Conservation (phyloP, 306 rosid species). For the Gleditsia sinensis region DNA sequence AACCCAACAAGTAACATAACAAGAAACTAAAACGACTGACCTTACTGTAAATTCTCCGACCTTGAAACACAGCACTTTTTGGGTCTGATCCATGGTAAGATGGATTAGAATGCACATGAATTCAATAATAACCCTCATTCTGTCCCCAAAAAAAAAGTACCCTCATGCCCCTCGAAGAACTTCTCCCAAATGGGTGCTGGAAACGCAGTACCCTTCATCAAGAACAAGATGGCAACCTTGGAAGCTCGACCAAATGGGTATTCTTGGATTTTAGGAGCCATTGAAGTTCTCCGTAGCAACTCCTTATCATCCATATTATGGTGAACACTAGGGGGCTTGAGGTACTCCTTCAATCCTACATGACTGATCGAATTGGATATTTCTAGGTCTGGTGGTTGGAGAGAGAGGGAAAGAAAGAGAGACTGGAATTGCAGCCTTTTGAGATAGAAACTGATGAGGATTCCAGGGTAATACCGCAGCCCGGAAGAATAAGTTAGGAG, state of each 20-base stretch:
- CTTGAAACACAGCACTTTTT: slow-evolving; percentile 58
- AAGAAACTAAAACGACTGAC: no score
- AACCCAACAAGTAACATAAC: no score
- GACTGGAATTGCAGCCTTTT: slow-evolving; percentile 54
- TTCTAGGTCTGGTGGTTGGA: slow-evolving; percentile 32
- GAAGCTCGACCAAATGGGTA: slow-evolving; percentile 68
- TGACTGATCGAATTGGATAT: slow-evolving; percentile 23
- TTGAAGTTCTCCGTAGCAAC: slow-evolving; percentile 84
- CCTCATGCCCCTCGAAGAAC: slow-evolving; percentile 77
- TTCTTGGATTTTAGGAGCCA: slow-evolving; percentile 46
- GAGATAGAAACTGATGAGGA: slow-evolving; percentile 48
- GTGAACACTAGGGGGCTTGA: slow-evolving; percentile 50
- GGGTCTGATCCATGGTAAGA: slow-evolving; percentile 65
- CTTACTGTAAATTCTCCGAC: slow-evolving; percentile 80
- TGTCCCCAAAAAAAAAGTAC: no score
- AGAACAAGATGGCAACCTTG: slow-evolving; percentile 85
- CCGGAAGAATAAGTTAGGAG: slow-evolving; percentile 48
- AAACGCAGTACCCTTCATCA: slow-evolving; percentile 68
- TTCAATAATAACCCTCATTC: slow-evolving; percentile 63
- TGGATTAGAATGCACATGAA: slow-evolving; percentile 83
- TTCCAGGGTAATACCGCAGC: slow-evolving; percentile 62
- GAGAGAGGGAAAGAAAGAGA: slow-evolving; percentile 39
- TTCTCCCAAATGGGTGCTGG: slow-evolving; percentile 86
- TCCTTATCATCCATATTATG: slow-evolving; percentile 78
- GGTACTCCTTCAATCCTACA: slow-evolving; percentile 52